phyloP scores from a whole-genome alignment of 2,329 filamentous ascomycete genomes.

The Apiospora hydei region DNA sequence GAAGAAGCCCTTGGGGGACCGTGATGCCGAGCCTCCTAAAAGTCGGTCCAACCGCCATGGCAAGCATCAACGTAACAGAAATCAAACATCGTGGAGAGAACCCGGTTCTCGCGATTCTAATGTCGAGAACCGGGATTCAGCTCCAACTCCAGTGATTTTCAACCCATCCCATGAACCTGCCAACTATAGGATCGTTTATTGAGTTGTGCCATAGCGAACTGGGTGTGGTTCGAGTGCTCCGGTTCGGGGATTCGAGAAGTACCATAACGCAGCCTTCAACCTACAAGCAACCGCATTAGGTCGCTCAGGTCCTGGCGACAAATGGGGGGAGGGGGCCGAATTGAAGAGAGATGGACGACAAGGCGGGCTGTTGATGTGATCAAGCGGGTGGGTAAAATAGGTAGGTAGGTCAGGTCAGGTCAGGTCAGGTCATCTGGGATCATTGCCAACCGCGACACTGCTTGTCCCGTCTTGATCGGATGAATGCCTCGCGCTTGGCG shows the following conservation, averaged over 20 bases:
- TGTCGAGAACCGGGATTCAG: not conserved
- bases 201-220: not conserved
- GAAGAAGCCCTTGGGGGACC: not conserved
- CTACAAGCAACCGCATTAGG: not conserved
- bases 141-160: not conserved
- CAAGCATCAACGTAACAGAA: conserved; percentile 16
- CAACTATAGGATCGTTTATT: conserved; percentile 12
- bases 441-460: conserved; percentile 16
- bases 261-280: not conserved
- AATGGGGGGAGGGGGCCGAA: not conserved
- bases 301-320: not conserved
- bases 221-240: not conserved
- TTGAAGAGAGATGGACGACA: not conserved
- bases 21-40: not conserved
- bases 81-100: conserved; percentile 8
- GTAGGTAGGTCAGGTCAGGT: not conserved
- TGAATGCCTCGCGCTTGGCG: not conserved
- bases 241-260: not conserved
- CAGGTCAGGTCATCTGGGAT: not conserved
- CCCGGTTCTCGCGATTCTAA: not conserved
- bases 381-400: not conserved
- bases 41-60: not conserved
- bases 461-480: not conserved
- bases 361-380: not conserved
- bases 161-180: not conserved